Base-by-base conservation (phyloP, 2,329 filamentous ascomycete species). In the Fusarium denticulatum region DNA sequence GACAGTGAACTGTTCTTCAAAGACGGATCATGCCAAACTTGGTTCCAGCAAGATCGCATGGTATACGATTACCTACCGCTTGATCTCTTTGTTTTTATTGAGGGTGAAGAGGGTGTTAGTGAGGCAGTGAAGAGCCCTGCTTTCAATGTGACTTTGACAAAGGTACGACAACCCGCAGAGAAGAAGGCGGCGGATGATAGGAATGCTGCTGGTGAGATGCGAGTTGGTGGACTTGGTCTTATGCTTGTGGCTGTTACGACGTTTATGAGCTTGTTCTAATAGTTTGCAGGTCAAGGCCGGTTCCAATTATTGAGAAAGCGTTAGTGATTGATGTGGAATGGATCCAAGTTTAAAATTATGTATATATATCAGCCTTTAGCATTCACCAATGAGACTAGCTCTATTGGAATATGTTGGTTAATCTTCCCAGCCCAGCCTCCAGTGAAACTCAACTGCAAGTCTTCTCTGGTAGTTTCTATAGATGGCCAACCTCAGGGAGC, bases 11-110 rank as follows among this genome's bases (percentile, higher is more conserved):
- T 82, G 7, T 79, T 81, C 65, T 79, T 76, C 60, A 71, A 72
- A 28, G 67, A 81, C 14, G 78, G 74, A 2, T 67, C 72, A 16
- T 83, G 82, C 45, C 57, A 79, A 42, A 78, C 80, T 0, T 83
- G 81, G 81, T 72, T 76, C 12, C 57, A 64, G 56, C 70, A 80
- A 47, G 82, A 84, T 50, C 77, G 82, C 24, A 58, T 73, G 36
- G 76, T 79, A 13, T 83, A 81, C 71, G 74, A 81, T 40, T 80
- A 79, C 28, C 65, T 80, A 3, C 77, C 79, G 13, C 56, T 82
- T 7, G 77, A 80, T 20, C 70, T 81, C 40, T 81, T 83, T 36
- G 68, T 80, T 1, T 78, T 82, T 40, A n/a, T 53, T 14, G 56
- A 71, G 36, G 72, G 68, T 0, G 63, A 74, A 9, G 69, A 65